Base-by-base conservation (phyloP, 2,329 filamentous ascomycete species). In the Phialophora macrospora region DNA sequence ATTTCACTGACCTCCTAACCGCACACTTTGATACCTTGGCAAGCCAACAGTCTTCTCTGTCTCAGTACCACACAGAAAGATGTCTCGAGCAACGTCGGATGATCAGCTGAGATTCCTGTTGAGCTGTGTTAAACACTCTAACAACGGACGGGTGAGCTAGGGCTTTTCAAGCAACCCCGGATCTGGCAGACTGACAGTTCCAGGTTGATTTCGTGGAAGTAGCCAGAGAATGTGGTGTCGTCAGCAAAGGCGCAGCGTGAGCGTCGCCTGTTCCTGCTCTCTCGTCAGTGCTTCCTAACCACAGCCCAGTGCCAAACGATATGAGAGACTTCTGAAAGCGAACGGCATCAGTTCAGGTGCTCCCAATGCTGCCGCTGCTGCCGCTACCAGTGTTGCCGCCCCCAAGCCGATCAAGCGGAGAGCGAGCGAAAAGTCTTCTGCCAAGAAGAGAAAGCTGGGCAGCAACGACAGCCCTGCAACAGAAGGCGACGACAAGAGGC, bases 161-260 rank as follows among this genome's bases (percentile, higher is more conserved):
- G 26, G 9, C 17, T 22, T 24, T 38, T 22, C 24, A 56, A 14
- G 52, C 32, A 24, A 17, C 22, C 9, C 3, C 8, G 30, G 17
- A 24, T 3, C 24, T n/a, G 14, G 14, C 24, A 8, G n/a, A 28
- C 65, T 64, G 60, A 71, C 32, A 28, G 52, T 17, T 41, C 17
- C 60, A 91, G 88, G 82, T 90, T 5, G 85, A 91, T 72, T 91
- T 90, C 70, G 78, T 76, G 5, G 81, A 82, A 56, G 89, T 92
- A n/a, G 87, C 87, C 11, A 78, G 81, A 17, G 88, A 90, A 71
- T 85, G 87, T 49, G 78, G 76, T 24, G 89, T 91, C 44, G 81
- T 88, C 38, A 81, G 78, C 75, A 90, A 89, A 77, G 88, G 84
- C 14, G 89, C 89, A 24, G 89, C 88, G 89, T 91, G 83, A 82